These are phyloP conservation scores for Rosa lucieae DNA, from an alignment of 306 rosid genomes.

Conservation along the genomic window DNA sequence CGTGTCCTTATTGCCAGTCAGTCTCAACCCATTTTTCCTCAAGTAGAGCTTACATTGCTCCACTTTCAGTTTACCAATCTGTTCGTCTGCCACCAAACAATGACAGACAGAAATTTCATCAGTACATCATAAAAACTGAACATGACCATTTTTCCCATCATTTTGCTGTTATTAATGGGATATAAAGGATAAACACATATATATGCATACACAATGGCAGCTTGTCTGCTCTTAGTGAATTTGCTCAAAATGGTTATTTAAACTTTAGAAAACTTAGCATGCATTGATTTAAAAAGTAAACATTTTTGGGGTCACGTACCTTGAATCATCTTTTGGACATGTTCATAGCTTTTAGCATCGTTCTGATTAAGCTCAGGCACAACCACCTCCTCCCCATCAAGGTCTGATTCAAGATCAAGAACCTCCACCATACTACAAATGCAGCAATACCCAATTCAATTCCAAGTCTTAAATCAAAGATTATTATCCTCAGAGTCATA, in stretches of 20 bases:
- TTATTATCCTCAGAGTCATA: not conserved
- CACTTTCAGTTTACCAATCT: conserved; percentile 65
- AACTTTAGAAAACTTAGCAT: not conserved
- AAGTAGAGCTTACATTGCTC: conserved; percentile 74
- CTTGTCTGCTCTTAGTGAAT: not conserved
- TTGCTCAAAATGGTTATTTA: not conserved
- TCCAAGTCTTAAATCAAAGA: not conserved
- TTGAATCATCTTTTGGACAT: conserved; percentile 45
- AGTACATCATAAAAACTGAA: not conserved
- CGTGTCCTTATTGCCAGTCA: conserved; percentile 70
- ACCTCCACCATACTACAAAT: conserved; percentile 39
- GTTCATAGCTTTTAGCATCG: conserved; percentile 37
- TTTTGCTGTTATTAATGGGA: too few species aligned
- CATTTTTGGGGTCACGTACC: conserved; percentile 33
- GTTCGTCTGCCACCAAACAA: conserved; percentile 46
- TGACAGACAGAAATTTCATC: not conserved
- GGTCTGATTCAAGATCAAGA: conserved; percentile 23
- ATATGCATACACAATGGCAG: not conserved
- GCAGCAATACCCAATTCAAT: conserved; percentile 4
- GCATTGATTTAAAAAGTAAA: not conserved
- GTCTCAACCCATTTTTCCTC: conserved; percentile 74
- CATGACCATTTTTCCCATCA: not conserved
- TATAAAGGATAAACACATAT: too few species aligned
- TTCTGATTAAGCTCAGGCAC: conserved; percentile 30
- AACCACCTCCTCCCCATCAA: conserved; percentile 29